Evolutionary conservation across 2,329 filamentous ascomycete species (phyloP).

Genomic region (Fusarium sp.): DNA sequence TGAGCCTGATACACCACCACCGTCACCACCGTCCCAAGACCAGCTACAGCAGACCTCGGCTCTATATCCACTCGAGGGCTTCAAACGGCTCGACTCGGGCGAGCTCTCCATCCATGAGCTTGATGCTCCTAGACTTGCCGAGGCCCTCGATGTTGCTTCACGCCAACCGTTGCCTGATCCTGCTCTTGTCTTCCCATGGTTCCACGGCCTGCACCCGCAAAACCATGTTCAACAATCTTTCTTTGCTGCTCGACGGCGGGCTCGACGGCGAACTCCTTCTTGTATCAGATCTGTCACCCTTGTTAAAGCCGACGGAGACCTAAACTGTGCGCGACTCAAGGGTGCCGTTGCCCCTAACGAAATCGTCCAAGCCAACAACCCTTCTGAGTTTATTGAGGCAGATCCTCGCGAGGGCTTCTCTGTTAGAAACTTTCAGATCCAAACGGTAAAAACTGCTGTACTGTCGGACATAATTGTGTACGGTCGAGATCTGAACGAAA

Average conservation of each 20-base stretch:
- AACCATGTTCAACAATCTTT: slow-evolving; percentile 93
- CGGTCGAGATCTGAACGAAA: slow-evolving; percentile 75
- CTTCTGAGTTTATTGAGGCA: slow-evolving; percentile 79
- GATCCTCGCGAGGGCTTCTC: slow-evolving; percentile 94
- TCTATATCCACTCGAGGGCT: slow-evolving; percentile 79
- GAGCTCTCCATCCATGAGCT: slow-evolving; percentile 78
- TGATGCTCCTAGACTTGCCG: slow-evolving; percentile 74
- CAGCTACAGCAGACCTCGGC: slow-evolving; percentile 74
- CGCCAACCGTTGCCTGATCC: slow-evolving; percentile 87
- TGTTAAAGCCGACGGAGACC: slow-evolving; percentile 88
- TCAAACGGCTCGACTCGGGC: slow-evolving; percentile 65
- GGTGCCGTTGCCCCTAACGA: slow-evolving; percentile 88
- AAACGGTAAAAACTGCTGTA: slow-evolving; percentile 87
- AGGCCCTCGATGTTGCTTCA: slow-evolving; percentile 81
- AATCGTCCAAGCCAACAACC: slow-evolving; percentile 69
- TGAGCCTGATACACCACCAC: slow-evolving; percentile 72
- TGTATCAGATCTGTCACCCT: slow-evolving; percentile 86
- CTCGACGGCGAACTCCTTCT: slow-evolving; percentile 74
- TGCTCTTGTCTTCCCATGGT: slow-evolving; percentile 92
- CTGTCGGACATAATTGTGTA: slow-evolving; percentile 95
- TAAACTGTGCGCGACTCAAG: slow-evolving; percentile 81
- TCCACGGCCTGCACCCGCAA: slow-evolving; percentile 89
- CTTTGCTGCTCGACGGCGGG: slow-evolving; percentile 82
- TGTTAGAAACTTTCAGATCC: slow-evolving; percentile 97
- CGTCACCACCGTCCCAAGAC: slow-evolving; percentile 74